A percentile compares a stretch with the other conserved stretches of the same genome.
Evolutionary conservation across 768 basidiomycete genomes (phyloP).

Genomic region (Tulasnella sp.): DNA sequence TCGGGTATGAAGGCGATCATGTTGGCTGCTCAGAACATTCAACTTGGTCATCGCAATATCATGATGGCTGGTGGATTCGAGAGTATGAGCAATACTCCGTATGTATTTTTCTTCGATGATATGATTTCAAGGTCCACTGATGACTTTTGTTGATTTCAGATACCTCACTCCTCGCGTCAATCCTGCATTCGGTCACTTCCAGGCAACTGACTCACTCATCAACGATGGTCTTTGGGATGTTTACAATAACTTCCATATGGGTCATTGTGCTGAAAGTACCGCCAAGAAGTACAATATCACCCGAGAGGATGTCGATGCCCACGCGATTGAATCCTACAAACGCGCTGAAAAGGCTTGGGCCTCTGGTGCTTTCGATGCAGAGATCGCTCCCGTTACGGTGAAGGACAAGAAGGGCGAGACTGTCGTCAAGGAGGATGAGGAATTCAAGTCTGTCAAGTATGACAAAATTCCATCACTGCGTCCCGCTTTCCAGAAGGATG

Average conservation of each 20-base stretch:
- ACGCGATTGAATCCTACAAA: slow-evolving; percentile 89
- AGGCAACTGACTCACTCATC: slow-evolving; percentile 75
- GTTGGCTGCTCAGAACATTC: slow-evolving; percentile 81
- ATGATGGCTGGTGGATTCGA: slow-evolving; percentile 97
- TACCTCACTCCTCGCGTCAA: slow-evolving; percentile 60
- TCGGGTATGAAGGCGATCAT: slow-evolving; percentile 94
- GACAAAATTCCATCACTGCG: slow-evolving; percentile 84
- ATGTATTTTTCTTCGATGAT: slow-evolving; percentile 30
- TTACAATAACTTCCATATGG: slow-evolving; percentile 97
- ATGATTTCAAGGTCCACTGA: slow-evolving; percentile 9
- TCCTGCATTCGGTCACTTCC: slow-evolving; percentile 80
- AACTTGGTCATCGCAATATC: slow-evolving; percentile 69
- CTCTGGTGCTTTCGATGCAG: slow-evolving; percentile 66
- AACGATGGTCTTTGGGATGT: slow-evolving; percentile 92
- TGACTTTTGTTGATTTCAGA: neutral
- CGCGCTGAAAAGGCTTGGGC: slow-evolving; percentile 89
- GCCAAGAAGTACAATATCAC: slow-evolving; percentile 72
- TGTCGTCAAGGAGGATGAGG: slow-evolving; percentile 87
- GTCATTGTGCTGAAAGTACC: slow-evolving; percentile 83
- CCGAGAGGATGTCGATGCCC: slow-evolving; percentile 77
- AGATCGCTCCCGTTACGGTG: slow-evolving; percentile 82
- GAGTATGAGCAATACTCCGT: slow-evolving; percentile 99
- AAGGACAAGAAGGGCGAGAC: slow-evolving; percentile 91
- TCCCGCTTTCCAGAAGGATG: slow-evolving; percentile 78
- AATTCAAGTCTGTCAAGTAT: slow-evolving; percentile 91